Base-by-base conservation (phyloP, 1,284 basidiomycete genomes). In the Cryptococcus sp. region DNA sequence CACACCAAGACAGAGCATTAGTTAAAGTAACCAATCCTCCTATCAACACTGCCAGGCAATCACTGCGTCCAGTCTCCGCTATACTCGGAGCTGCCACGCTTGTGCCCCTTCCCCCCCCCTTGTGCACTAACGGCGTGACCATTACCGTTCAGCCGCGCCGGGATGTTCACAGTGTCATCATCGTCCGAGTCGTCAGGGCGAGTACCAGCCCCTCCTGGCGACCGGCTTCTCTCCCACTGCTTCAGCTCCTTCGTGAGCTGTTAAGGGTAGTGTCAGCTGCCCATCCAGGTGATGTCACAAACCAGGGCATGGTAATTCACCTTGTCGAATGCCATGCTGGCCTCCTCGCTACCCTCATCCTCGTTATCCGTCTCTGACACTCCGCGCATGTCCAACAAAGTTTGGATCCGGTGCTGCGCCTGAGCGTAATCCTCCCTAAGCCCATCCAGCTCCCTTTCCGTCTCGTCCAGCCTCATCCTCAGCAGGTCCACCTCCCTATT, bases 351-450 rank as follows among this genome's bases (percentile, higher is more conserved):
- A 15, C 63, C 67, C 21, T 51, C 63, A 33, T 40, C 57, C 21
- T 54, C 62, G 53, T 68, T 69, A 35, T 70, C 65, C 36, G 57
- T 58, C 36, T 65, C 67, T 21, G 66, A 50, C 44, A 57, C 56
- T 16, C 67, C 64, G 1, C 64, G 67, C 62, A 76, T 70, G 53
- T 71, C 70, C 45, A 76, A 59, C 45, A 76, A 50, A 12, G 72
- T 76, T 39, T 62, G 65, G 48, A 76, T 76, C 40, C 74, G 56
- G 52, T 87, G 85, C 42, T 89, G 85, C 39, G 89, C 84, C 60
- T 91, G 83, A 52, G 82, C 79, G 51, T 93, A 78, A 11, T 89
- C 87, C 33, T 85, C 83, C 65, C 88, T 84, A 46, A 94, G 79
- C 21, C 83, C 53, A 39, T 75, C 74, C 23, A 69, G 56, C 28